A percentile compares a stretch with the other conserved stretches of the same genome.
Conservation (phyloP, 345 rosid species). For the Boechera retrofracta region DNA sequence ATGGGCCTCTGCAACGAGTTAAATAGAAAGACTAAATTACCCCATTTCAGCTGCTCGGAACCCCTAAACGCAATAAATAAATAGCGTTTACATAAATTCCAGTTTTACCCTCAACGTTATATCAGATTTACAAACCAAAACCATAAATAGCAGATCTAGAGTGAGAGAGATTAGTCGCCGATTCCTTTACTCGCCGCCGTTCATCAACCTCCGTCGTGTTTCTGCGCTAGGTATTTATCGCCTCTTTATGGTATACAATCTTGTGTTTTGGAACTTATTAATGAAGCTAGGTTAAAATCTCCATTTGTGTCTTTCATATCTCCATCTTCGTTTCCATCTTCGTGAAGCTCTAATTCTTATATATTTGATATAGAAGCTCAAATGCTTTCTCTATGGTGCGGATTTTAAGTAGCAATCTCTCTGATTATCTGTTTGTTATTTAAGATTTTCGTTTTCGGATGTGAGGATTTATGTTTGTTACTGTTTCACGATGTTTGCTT, state of each 20-base stretch:
- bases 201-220: conserved; percentile 21
- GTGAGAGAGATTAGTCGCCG: background rate
- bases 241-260: background rate
- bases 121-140: conserved; percentile 1
- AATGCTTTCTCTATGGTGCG: background rate
- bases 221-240: background rate
- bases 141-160: conserved; percentile 24
- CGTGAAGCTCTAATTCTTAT: background rate
- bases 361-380: background rate
- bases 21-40: background rate
- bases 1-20: conserved; percentile 13
- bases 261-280: background rate
- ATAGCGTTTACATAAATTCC: background rate
- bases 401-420: too few relatives aligned
- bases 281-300: conserved; percentile 25
- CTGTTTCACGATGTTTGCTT: conserved; percentile 3
- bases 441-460: too few relatives aligned
- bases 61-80: background rate
- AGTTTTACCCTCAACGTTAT: background rate
- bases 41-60: background rate
- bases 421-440: too few relatives aligned
- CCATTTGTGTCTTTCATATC: background rate
- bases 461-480: too few relatives aligned
- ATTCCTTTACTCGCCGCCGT: background rate
- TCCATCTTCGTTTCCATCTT: conserved; percentile 14